Conservation (phyloP, 163 green algal species). For the Coccomyxa subellipsoidea region DNA sequence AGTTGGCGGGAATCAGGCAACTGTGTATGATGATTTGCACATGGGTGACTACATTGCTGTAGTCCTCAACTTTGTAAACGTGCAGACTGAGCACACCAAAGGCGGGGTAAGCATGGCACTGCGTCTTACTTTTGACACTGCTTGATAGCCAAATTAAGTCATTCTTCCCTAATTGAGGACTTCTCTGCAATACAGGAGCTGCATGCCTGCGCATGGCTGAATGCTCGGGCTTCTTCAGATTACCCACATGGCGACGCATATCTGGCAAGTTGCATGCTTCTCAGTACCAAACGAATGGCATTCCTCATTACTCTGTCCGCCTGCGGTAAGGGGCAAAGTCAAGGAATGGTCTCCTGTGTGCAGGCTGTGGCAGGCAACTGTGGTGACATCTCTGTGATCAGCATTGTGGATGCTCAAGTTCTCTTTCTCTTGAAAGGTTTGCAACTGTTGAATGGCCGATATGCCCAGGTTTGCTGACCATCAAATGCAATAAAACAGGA, state of each 20-base stretch:
- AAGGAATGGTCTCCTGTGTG: too few species aligned
- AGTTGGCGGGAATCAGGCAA: slow-evolving; percentile 28
- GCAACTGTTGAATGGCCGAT: too few species aligned
- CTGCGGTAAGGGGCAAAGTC: too few species aligned
- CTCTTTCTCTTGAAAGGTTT: slow-evolving; percentile 40
- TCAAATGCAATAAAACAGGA: too few species aligned
- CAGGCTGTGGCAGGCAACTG: slow-evolving; percentile 52
- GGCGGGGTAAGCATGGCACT: slow-evolving; percentile 38
- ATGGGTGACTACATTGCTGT: slow-evolving; percentile 58
- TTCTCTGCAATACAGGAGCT: slow-evolving; percentile 35
- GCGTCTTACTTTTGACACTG: too few species aligned
- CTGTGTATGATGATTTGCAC: slow-evolving; percentile 65
- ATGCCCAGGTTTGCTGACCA: too few species aligned
- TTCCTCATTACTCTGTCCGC: too few species aligned
- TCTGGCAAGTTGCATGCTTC: slow-evolving; percentile 31
- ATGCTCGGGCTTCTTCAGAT: neutral
- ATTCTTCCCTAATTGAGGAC: too few species aligned
- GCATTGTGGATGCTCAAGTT: slow-evolving; percentile 53
- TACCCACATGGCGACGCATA: slow-evolving; percentile 53
- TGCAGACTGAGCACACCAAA: slow-evolving; percentile 22
- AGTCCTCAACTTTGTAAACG: slow-evolving; percentile 56
- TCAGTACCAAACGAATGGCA: too few species aligned
- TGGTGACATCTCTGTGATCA: slow-evolving; percentile 57
- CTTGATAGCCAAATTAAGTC: too few species aligned
- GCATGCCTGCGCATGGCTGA: slow-evolving; percentile 38